Conservation (phyloP, 768 basidiomycete genomes). For the Xanthoconium purpureum region DNA sequence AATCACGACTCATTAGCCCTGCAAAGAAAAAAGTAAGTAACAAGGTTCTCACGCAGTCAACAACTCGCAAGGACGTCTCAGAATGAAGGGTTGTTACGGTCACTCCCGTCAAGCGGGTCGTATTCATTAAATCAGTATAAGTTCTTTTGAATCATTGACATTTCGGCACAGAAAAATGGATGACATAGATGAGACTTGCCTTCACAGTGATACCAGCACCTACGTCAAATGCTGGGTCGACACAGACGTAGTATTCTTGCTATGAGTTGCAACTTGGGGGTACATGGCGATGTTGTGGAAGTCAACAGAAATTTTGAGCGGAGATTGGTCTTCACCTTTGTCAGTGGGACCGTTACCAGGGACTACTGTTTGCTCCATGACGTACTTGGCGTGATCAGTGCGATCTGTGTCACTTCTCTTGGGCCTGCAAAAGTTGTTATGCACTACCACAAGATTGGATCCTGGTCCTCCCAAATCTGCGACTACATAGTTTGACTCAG, state of each 20-base stretch:
- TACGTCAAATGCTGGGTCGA: neutral
- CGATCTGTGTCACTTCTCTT: too few species aligned
- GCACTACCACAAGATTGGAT: too few species aligned
- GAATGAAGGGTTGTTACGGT: neutral
- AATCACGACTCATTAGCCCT: neutral
- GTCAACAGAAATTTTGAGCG: neutral
- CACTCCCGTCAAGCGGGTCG: neutral
- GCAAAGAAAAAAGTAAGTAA: neutral
- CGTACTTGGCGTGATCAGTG: too few species aligned
- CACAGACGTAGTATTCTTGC: too few species aligned
- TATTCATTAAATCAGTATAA: slow-evolving; percentile 1
- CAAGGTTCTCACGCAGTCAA: neutral
- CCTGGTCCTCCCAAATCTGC: too few species aligned
- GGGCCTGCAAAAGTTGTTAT: too few species aligned
- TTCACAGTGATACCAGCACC: neutral
- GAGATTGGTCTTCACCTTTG: neutral
- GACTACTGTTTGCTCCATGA: too few species aligned
- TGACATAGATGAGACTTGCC: neutral
- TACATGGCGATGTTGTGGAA: neutral
- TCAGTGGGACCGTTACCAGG: too few species aligned
- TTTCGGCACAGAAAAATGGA: neutral
- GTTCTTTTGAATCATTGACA: neutral
- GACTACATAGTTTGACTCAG: too few species aligned
- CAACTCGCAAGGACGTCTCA: neutral
- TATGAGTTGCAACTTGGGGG: too few species aligned